These are phyloP conservation scores for Aaosphaeria arxii DNA, from an alignment of 2,329 filamentous ascomycete genomes.

Conservation along the genomic window DNA sequence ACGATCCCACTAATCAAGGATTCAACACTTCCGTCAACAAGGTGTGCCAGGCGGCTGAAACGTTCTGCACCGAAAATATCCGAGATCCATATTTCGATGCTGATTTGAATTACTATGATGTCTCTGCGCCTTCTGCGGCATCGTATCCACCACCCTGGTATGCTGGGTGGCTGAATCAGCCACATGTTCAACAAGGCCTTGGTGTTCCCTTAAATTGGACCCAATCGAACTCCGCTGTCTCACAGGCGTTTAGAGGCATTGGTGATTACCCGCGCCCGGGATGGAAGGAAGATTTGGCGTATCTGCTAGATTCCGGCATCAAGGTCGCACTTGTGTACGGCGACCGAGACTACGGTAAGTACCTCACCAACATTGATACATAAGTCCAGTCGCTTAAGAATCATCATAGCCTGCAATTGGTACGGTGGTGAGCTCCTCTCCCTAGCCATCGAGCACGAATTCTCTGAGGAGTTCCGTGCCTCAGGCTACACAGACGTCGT, in stretches of 20 bases:
- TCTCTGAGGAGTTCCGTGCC: constrained; percentile 55
- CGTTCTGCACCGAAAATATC: constrained; percentile 45
- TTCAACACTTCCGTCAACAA: constrained; percentile 36
- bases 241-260: constrained; percentile 45
- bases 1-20: constrained; percentile 49
- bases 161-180: constrained; percentile 56
- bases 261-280: constrained; percentile 50
- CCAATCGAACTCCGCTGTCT: constrained; percentile 39
- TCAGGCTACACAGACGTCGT: constrained; percentile 72
- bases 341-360: constrained; percentile 33
- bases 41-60: constrained; percentile 44
- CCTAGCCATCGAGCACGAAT: constrained; percentile 51
- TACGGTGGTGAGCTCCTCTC: constrained; percentile 74
- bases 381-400: background rate
- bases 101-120: constrained; percentile 56
- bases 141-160: constrained; percentile 42
- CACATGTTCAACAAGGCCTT: constrained; percentile 55
- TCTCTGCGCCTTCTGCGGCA: constrained; percentile 50
- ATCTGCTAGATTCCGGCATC: constrained; percentile 50
- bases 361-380: background rate
- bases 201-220: constrained; percentile 62
- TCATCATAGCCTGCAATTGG: constrained; percentile 55
- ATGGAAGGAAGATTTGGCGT: constrained; percentile 48
- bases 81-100: constrained; percentile 44
- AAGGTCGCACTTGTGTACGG: constrained; percentile 31